phyloP scores from a whole-genome alignment of 805 yeast species.

The Ogataea haglerorum region DNA sequence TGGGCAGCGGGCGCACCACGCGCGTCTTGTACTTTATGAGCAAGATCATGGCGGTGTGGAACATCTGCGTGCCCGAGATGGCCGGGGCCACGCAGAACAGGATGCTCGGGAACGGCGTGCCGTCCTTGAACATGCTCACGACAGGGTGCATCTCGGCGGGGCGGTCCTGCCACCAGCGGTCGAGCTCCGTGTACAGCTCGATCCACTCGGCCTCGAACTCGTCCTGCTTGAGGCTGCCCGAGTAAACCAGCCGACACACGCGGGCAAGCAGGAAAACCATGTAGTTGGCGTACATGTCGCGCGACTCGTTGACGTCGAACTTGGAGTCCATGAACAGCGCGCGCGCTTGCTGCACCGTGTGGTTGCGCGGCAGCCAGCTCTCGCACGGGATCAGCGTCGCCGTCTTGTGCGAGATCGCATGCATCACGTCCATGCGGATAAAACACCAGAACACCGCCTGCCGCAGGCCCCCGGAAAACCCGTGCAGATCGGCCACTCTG shows the following conservation, averaged over 20 bases:
- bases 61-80: conserved; percentile 38
- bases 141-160: conserved; percentile 36
- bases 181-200: conserved; percentile 36
- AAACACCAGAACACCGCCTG: conserved; percentile 42
- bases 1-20: conserved; percentile 9
- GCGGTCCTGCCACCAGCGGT: conserved; percentile 32
- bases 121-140: conserved; percentile 24
- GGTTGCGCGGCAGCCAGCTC: conserved; percentile 34
- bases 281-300: conserved; percentile 39
- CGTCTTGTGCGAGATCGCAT: conserved; percentile 39
- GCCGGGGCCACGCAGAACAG: conserved; percentile 40
- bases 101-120: conserved; percentile 35
- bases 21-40: conserved; percentile 40
- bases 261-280: conserved; percentile 37
- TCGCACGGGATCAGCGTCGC: conserved; percentile 35
- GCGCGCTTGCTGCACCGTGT: conserved; percentile 21
- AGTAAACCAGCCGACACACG: conserved; percentile 34
- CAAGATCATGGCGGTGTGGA: conserved; percentile 39
- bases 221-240: conserved; percentile 12
- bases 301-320: conserved; percentile 15
- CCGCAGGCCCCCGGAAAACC: conserved; percentile 35
- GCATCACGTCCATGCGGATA: conserved; percentile 42
- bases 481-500: conserved; percentile 36
- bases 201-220: conserved; percentile 37
- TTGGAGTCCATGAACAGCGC: conserved; percentile 20